Percentiles rank a stretch among this genome's conserved stretches.
Conservation (phyloP, 345 rosid genomes). For the Triadica sebifera region DNA sequence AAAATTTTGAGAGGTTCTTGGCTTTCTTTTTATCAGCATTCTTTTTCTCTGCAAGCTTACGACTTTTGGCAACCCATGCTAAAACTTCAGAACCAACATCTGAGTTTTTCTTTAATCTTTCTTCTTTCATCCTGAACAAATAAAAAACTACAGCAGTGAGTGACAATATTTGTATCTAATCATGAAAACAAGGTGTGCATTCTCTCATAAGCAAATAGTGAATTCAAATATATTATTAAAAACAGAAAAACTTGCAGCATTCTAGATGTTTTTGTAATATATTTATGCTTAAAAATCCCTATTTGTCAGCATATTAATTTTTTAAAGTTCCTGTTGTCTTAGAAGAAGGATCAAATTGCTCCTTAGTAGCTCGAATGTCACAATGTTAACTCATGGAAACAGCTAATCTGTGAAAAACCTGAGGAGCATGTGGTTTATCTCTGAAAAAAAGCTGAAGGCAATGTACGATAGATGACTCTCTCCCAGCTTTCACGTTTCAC, state of each 20-base stretch:
- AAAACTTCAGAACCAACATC: constrained; percentile 64
- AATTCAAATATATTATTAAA: neutral
- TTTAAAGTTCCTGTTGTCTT: neutral
- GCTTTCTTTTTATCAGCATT: constrained; percentile 78
- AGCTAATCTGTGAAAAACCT: neutral
- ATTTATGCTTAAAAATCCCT: neutral
- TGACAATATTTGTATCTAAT: neutral
- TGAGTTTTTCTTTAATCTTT: constrained; percentile 59
- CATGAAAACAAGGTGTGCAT: neutral
- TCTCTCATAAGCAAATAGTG: neutral
- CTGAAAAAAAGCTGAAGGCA: no score
- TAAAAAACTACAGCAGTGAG: neutral
- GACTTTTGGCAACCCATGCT: constrained; percentile 73
- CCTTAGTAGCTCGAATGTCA: neutral
- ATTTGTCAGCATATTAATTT: neutral
- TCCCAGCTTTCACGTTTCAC: neutral
- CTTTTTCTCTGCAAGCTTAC: constrained; percentile 71
- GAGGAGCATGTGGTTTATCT: no score
- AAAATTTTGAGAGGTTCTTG: constrained; percentile 63
- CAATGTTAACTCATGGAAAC: neutral
- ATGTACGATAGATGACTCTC: neutral
- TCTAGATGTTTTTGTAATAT: neutral
- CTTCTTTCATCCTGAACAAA: constrained; percentile 72
- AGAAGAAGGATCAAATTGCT: neutral
- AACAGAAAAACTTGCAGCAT: neutral